These are phyloP conservation scores for Aspergillus glaucus DNA, from an alignment of 2,329 filamentous ascomycete species.

Conservation along the genomic window DNA sequence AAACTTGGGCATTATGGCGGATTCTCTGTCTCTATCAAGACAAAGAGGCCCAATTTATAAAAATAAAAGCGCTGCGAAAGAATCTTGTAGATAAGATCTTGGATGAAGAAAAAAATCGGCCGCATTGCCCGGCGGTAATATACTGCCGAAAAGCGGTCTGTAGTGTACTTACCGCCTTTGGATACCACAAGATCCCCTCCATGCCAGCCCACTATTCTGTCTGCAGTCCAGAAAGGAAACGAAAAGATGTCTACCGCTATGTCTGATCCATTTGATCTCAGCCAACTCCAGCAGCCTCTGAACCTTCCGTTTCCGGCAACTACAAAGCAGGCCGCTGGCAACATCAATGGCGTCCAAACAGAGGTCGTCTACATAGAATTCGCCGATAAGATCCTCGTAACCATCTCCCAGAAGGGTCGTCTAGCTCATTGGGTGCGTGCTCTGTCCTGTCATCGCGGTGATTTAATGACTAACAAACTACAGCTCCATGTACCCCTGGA, in stretches of 20 bases:
- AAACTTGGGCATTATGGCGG: constrained; percentile 40
- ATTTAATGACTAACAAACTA: constrained; percentile 3
- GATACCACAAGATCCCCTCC: not conserved
- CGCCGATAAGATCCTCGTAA: constrained; percentile 84
- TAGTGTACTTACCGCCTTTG: constrained; percentile 14
- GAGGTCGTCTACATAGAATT: constrained; percentile 69
- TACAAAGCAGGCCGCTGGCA: constrained; percentile 53
- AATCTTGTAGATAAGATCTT: constrained; percentile 2
- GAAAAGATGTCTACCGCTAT: constrained; percentile 10
- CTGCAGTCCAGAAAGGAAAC: not conserved
- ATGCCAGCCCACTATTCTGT: not conserved
- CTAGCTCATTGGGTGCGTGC: constrained; percentile 80
- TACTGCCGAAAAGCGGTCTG: constrained; percentile 19
- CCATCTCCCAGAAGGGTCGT: constrained; percentile 76
- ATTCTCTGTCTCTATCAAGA: constrained; percentile 8
- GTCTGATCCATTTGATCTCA: constrained; percentile 19
- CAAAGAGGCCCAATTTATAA: constrained; percentile 6
- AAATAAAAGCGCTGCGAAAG: not conserved
- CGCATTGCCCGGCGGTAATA: constrained; percentile 11
- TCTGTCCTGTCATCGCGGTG: not conserved
- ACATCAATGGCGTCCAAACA: constrained; percentile 63
- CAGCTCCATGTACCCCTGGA: constrained; percentile 29
- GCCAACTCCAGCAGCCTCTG: constrained; percentile 34
- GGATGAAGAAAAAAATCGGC: constrained; percentile 12
- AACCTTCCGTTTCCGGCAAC: constrained; percentile 61